phyloP scores from a whole-genome alignment of 2,329 filamentous ascomycete species.

The Paracoccidioides brasiliensis region DNA sequence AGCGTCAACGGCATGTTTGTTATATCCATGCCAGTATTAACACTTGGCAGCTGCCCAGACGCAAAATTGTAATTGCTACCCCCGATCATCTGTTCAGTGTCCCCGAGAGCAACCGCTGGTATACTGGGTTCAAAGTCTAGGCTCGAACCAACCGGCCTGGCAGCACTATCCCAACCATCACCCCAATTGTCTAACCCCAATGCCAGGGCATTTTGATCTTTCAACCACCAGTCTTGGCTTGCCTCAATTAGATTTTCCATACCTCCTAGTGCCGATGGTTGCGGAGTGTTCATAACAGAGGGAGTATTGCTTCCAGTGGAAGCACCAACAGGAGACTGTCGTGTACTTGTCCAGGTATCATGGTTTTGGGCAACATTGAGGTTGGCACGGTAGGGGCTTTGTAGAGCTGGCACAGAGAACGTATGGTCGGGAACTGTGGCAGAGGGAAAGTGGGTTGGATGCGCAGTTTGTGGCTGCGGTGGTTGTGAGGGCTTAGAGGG shows the following conservation, averaged over 20 bases:
- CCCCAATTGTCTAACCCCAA: slow-evolving; percentile 47
- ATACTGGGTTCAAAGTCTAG: neutral
- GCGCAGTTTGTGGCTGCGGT: neutral
- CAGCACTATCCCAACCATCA: slow-evolving; percentile 3
- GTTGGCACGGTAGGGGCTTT: neutral
- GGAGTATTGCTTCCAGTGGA: slow-evolving; percentile 14
- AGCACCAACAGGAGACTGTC: slow-evolving; percentile 7
- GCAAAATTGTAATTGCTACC: neutral
- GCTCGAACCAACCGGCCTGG: neutral
- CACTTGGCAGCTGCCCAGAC: neutral
- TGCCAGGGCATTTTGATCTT: slow-evolving; percentile 48
- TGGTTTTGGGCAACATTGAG: slow-evolving; percentile 8
- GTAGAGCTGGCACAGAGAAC: neutral
- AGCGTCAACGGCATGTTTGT: slow-evolving; percentile 1
- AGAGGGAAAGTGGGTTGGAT: neutral
- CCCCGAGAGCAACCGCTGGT: neutral
- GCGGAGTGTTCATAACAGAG: slow-evolving; percentile 1
- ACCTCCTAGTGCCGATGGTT: slow-evolving; percentile 36
- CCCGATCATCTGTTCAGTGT: neutral
- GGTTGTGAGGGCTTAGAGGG: neutral
- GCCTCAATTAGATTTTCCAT: slow-evolving; percentile 49
- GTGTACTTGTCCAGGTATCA: slow-evolving; percentile 1
- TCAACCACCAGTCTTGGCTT: slow-evolving; percentile 51
- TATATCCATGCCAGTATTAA: neutral
- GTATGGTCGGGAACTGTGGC: neutral